Evolutionary conservation across 345 rosid species (phyloP), one percentile per base, ranked within the genome.

Genomic region (Boechera stricta): DNA sequence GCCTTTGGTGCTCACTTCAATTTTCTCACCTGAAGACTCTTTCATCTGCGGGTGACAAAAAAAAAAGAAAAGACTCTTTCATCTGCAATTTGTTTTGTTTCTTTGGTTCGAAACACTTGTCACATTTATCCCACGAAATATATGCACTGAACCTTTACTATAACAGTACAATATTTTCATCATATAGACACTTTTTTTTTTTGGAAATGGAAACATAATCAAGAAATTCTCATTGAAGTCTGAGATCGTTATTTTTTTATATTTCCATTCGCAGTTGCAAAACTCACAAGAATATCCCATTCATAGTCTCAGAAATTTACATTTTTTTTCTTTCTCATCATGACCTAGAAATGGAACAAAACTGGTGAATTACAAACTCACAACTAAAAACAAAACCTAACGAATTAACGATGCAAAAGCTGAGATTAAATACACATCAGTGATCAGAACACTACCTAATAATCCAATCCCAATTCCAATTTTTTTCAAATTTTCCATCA

Each of bases 101-200:
- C 5, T 26, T 31, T 38, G n/a, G 65, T 61, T 29, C 63, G 47
- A 51, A 68, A 62, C 68, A 67, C 68, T 52, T 76, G 74, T 67
- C 74, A 58, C 61, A 49, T 18, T 75, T 38, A 31, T 51, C 67
- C 79, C 54, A 67, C 45, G 35, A 38, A 29, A 74, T 7, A 67
- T 44, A 75, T 11, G 16, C 16, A 75, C 38, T 21, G 15, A 24
- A 11, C 67, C 79, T 15, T 21, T 41, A 56, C 29, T 58, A 42
- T 54, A 31, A 44, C n/a, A 51, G 29, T 47, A 13, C 74, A 72
- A 6, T 38, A 9, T 51, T 26, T 18, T 38, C 44, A 62, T 29
- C 77, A 63, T 63, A 10, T 28, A 5, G 2, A 47, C 69, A 38
- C 44, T 15, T 57, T 56, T 7, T 54, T 38, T 7, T 39, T 26